phyloP scores from a whole-genome alignment of 352 stramenopile genomes.

The Phytopythium chamaehyphon region DNA sequence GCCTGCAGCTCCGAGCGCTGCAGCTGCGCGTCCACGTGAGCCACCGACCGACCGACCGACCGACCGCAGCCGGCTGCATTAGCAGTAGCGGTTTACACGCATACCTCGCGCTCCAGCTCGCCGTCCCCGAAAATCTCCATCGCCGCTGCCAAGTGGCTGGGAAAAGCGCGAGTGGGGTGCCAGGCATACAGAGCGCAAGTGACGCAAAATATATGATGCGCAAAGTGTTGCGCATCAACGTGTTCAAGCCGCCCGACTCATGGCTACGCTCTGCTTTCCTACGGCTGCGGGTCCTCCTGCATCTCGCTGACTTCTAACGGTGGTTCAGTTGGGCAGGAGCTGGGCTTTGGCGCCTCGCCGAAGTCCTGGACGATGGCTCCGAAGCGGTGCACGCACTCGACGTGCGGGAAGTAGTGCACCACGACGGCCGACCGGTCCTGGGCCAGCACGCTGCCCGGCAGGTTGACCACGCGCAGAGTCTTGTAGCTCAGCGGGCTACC shows the following conservation, averaged over 20 bases:
- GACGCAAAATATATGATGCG: too few relatives aligned
- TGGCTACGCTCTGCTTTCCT: neutral
- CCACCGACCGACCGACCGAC: too few relatives aligned
- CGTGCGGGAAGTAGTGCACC: constrained; percentile 73
- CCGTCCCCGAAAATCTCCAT: constrained; percentile 82
- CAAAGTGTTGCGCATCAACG: too few relatives aligned
- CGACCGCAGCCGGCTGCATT: too few relatives aligned
- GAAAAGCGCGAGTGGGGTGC: too few relatives aligned
- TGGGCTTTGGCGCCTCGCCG: constrained; percentile 30
- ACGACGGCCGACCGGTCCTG: constrained; percentile 44
- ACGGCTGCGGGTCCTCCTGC: neutral
- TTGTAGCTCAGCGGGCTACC: constrained; percentile 9
- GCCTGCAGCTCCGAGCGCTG: constrained; percentile 49
- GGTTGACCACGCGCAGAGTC: constrained; percentile 28
- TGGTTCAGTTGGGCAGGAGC: neutral
- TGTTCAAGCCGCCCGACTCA: too few relatives aligned
- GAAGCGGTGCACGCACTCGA: constrained; percentile 80
- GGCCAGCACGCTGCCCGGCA: constrained; percentile 34
- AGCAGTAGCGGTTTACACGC: constrained; percentile 1
- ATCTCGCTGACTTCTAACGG: neutral
- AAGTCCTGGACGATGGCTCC: constrained; percentile 74
- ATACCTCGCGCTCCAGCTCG: constrained; percentile 71
- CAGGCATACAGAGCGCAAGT: too few relatives aligned
- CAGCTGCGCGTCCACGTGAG: too few relatives aligned
- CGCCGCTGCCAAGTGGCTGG: neutral